Evolutionary conservation across 2,329 filamentous ascomycete genomes (phyloP).

Genomic region (Hypoxylon sp.): DNA sequence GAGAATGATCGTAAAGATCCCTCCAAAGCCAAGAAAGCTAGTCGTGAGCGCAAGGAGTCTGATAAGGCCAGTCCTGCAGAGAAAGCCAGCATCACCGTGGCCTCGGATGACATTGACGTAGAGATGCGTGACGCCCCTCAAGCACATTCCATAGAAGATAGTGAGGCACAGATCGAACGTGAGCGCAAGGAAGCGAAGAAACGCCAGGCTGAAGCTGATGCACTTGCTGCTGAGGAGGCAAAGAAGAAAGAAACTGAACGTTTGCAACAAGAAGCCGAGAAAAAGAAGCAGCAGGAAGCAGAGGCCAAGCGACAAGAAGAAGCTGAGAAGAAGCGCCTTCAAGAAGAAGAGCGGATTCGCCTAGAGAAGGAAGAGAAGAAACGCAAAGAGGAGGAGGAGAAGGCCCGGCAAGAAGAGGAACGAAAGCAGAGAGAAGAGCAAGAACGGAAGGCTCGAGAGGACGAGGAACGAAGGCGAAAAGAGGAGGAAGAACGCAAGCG

Average conservation of each 20-base stretch:
- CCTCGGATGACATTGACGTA: conserved; percentile 69
- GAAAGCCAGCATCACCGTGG: conserved; percentile 68
- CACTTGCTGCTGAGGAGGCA: conserved; percentile 48
- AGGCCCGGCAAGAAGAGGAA: conserved; percentile 46
- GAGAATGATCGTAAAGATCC: conserved; percentile 58
- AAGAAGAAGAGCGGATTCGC: conserved; percentile 55
- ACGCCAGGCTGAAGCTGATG: conserved; percentile 54
- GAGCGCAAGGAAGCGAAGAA: conserved; percentile 58
- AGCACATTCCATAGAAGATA: conserved; percentile 50
- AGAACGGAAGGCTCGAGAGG: conserved; percentile 49
- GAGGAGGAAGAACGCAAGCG: conserved; percentile 57
- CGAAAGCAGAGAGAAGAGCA: conserved; percentile 49
- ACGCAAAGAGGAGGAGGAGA: conserved; percentile 55
- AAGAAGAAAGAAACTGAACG: conserved; percentile 53
- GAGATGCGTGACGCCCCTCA: conserved; percentile 67
- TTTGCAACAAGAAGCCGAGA: conserved; percentile 48
- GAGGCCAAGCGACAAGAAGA: conserved; percentile 51
- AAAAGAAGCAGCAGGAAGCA: conserved; percentile 50
- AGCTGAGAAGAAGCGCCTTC: conserved; percentile 52
- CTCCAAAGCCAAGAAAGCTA: conserved; percentile 59
- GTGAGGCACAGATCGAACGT: conserved; percentile 53
- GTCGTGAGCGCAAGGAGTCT: conserved; percentile 60
- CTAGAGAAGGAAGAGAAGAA: conserved; percentile 47
- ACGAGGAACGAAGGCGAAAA: conserved; percentile 55
- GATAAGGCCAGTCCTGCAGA: conserved; percentile 61